Percentiles rank a stretch among this genome's conserved stretches.
Conservation (phyloP, 2,329 filamentous ascomycete genomes). For the Colletotrichum orchidophilum region DNA sequence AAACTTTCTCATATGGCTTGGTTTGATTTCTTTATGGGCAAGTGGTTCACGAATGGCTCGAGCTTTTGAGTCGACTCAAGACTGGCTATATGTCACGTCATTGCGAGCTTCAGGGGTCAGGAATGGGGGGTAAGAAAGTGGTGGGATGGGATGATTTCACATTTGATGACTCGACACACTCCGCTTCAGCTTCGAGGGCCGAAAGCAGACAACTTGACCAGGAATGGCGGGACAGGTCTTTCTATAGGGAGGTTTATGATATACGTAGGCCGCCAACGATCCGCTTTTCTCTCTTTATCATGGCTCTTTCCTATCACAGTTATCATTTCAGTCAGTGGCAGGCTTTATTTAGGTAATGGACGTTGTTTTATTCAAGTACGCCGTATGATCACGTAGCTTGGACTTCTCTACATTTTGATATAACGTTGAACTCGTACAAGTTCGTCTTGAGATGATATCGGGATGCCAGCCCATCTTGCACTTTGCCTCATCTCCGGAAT, state of each 20-base stretch:
- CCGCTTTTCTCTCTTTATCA: conserved; percentile 10
- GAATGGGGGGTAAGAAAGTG: not conserved
- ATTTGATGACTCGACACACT: not conserved
- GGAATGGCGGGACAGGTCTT: not conserved
- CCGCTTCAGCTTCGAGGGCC: not conserved
- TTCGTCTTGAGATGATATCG: no score
- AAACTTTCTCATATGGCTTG: not conserved
- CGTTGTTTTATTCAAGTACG: not conserved
- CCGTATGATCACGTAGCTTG: not conserved
- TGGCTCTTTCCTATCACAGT: not conserved
- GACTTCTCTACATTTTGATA: not conserved
- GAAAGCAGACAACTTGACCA: not conserved
- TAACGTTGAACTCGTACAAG: no score
- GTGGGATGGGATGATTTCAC: not conserved
- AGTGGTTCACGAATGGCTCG: not conserved
- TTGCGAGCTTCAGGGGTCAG: not conserved
- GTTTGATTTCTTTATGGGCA: not conserved
- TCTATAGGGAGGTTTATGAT: not conserved
- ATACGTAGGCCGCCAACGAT: conserved; percentile 1
- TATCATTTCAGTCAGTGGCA: conserved; percentile 2
- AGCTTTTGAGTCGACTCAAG: not conserved
- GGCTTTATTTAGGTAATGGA: not conserved
- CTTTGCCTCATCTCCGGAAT: no score
- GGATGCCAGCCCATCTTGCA: no score
- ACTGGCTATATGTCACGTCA: not conserved